Conservation (phyloP, 306 rosid genomes). For the Gastrolobium bilobum region DNA sequence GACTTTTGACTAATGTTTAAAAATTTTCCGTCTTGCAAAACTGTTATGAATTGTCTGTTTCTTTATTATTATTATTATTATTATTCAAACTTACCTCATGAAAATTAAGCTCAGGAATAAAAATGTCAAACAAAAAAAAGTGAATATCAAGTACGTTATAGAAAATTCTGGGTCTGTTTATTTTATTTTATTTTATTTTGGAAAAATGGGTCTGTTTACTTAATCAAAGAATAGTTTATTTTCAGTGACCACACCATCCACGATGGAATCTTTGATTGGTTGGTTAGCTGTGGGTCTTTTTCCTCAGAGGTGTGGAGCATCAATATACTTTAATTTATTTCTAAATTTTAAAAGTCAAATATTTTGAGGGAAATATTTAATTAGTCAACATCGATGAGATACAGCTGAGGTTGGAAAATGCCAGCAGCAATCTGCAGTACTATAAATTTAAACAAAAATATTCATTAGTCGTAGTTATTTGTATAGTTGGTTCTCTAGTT, state of each 20-base stretch:
- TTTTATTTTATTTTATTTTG: background rate
- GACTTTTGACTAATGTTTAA: background rate
- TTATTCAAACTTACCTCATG: background rate
- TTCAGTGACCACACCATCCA: constrained; percentile 12
- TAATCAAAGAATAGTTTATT: background rate
- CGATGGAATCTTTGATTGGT: background rate
- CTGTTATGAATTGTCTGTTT: too few relatives aligned
- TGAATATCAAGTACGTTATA: background rate
- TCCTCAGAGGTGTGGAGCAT: background rate
- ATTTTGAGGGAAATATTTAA: constrained; percentile 9
- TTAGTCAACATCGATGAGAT: constrained; percentile 51
- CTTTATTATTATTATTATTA: too few relatives aligned
- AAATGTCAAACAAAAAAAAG: background rate
- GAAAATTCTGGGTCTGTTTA: background rate
- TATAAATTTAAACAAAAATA: constrained; percentile 15
- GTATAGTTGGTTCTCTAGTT: constrained; percentile 19
- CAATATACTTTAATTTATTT: constrained; percentile 4
- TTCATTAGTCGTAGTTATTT: constrained; percentile 1
- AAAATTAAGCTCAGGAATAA: background rate
- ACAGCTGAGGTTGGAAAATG: constrained; percentile 44
- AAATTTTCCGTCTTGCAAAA: background rate
- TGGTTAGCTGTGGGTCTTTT: constrained; percentile 19
- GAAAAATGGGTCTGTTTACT: background rate
- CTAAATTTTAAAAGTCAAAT: constrained; percentile 33
- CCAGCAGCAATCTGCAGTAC: constrained; percentile 33